A percentile compares a stretch with the other conserved stretches of the same genome.
phyloP scores from a whole-genome alignment of 768 basidiomycete species.

The Boletus pseudo-olivaceus region DNA sequence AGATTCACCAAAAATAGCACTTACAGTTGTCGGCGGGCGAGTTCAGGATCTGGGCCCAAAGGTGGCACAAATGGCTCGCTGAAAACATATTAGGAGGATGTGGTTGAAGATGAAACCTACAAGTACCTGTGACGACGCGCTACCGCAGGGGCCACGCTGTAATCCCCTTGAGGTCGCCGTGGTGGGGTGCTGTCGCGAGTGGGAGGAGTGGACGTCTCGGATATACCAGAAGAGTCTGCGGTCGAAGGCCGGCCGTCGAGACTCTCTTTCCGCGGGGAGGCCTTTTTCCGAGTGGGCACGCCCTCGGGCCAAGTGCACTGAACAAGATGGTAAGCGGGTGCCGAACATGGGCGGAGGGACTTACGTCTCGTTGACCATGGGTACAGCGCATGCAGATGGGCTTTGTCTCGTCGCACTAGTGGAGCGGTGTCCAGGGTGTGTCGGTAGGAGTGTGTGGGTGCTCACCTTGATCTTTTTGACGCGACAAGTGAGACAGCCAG shows the following conservation, averaged over 20 bases:
- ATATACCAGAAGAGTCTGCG: constrained; percentile 69
- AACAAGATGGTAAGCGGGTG: constrained; percentile 10
- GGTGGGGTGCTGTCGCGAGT: constrained; percentile 66
- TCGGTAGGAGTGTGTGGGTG: constrained; percentile 6
- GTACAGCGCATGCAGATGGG: constrained; percentile 85
- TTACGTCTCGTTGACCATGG: constrained; percentile 79
- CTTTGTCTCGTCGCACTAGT: constrained; percentile 86
- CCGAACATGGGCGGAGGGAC: constrained; percentile 17
- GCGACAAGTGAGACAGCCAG: constrained; percentile 91
- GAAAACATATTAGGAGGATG: constrained; percentile 8
- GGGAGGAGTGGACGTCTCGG: constrained; percentile 70
- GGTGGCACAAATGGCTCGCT: constrained; percentile 48
- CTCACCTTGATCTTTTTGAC: constrained; percentile 91
- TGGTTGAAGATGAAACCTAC: background rate
- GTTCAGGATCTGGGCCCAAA: constrained; percentile 42
- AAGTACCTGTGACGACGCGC: constrained; percentile 41
- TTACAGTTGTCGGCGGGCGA: constrained; percentile 46
- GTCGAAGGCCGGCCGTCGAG: constrained; percentile 67
- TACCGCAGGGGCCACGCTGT: constrained; percentile 34
- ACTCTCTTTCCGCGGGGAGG: constrained; percentile 52
- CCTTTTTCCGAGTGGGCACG: constrained; percentile 68
- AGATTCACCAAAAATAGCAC: constrained; percentile 18
- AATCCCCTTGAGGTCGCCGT: constrained; percentile 44
- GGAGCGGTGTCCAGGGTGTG: background rate
- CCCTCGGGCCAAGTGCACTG: constrained; percentile 87